Percentiles rank a stretch among this genome's conserved stretches.
phyloP scores from a whole-genome alignment of 768 basidiomycete genomes.

The Cyclocybe cylindracea region DNA sequence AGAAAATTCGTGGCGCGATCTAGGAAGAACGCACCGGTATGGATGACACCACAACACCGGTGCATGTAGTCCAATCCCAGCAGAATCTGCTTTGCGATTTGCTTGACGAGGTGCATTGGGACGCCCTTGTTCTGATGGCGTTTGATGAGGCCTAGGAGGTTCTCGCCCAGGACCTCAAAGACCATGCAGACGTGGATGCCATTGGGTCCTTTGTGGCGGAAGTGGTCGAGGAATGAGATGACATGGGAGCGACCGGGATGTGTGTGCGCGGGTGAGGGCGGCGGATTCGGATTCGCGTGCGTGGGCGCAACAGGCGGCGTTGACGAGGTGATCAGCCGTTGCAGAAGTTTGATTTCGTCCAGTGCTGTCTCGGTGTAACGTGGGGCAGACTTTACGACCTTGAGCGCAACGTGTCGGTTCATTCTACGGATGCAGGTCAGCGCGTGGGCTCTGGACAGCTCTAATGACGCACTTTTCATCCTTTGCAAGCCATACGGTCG shows the following conservation, averaged over 20 bases:
- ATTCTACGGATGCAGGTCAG: slow-evolving; percentile 52
- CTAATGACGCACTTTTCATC: slow-evolving; percentile 66
- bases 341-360: slow-evolving; percentile 98
- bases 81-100: slow-evolving; percentile 96
- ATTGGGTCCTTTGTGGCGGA: slow-evolving; percentile 94
- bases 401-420: slow-evolving; percentile 96
- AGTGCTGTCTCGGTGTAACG: slow-evolving; percentile 98
- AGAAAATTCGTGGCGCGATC: neutral
- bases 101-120: slow-evolving; percentile 88
- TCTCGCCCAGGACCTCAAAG: slow-evolving; percentile 97
- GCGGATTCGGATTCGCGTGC: slow-evolving; percentile 48
- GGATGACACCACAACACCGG: slow-evolving; percentile 94
- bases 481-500: slow-evolving; percentile 88
- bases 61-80: slow-evolving; percentile 98
- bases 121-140: slow-evolving; percentile 98
- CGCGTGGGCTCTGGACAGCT: slow-evolving; percentile 4
- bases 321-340: slow-evolving; percentile 88
- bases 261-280: slow-evolving; percentile 58
- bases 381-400: slow-evolving; percentile 97
- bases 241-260: slow-evolving; percentile 93
- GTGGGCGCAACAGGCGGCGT: slow-evolving; percentile 53
- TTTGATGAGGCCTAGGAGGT: slow-evolving; percentile 94
- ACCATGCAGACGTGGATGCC: slow-evolving; percentile 99
- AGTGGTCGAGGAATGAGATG: slow-evolving; percentile 97
- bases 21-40: slow-evolving; percentile 63